Evolutionary conservation across 306 rosid species (phyloP).

Genomic region (Trifolium dubium): DNA sequence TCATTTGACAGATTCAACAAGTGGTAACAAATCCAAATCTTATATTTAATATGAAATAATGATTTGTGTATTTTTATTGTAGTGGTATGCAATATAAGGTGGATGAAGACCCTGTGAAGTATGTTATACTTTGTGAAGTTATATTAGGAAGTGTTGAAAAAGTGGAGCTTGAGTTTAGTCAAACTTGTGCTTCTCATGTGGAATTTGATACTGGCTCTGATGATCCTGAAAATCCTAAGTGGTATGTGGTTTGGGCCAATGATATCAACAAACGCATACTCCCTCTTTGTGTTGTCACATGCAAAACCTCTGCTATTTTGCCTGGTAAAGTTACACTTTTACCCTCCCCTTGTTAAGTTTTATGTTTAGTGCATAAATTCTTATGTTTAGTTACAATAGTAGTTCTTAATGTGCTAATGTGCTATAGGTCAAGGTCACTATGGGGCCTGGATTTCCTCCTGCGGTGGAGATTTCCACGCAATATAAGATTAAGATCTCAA

Average conservation of each 20-base stretch:
- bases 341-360: too few relatives aligned
- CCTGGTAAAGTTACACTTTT: too few relatives aligned
- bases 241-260: conserved; percentile 63
- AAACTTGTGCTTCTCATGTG: conserved; percentile 50
- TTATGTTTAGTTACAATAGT: too few relatives aligned
- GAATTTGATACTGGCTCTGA: conserved; percentile 65
- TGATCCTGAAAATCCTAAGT: conserved; percentile 54
- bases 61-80: background rate
- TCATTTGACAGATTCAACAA: too few relatives aligned
- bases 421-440: too few relatives aligned
- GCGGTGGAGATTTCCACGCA: too few relatives aligned
- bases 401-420: too few relatives aligned
- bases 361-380: too few relatives aligned
- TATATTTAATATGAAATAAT: background rate
- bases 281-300: conserved; percentile 65
- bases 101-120: conserved; percentile 55
- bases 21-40: too few relatives aligned
- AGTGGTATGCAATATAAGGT: conserved; percentile 54
- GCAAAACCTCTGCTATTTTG: conserved; percentile 41
- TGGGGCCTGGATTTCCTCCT: too few relatives aligned
- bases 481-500: too few relatives aligned
- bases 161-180: conserved; percentile 53
- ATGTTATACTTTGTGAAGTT: conserved; percentile 62
- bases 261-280: conserved; percentile 61
- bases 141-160: conserved; percentile 66